Conservation (phyloP, 176 grass and related monocot species). For the Eleusine indica region DNA sequence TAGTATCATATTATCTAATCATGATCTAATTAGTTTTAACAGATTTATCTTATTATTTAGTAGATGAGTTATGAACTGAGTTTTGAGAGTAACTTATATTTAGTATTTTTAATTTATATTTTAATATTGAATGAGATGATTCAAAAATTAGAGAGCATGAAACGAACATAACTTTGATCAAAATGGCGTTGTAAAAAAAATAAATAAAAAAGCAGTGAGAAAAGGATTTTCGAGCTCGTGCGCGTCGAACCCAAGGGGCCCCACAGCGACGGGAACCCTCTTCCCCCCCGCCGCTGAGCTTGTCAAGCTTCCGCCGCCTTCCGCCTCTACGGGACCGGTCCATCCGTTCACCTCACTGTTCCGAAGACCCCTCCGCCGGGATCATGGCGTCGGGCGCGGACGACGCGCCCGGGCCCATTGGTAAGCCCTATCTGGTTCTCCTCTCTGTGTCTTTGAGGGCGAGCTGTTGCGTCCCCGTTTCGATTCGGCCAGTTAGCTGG, state of each 20-base stretch:
- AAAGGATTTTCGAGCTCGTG: background rate
- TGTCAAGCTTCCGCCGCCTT: background rate
- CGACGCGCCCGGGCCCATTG: background rate
- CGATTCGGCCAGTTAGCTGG: background rate
- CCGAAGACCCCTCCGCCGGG: background rate
- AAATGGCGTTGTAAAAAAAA: background rate
- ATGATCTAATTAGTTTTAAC: too few relatives aligned
- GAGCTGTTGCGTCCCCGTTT: background rate
- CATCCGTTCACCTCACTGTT: background rate
- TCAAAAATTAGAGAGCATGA: too few relatives aligned
- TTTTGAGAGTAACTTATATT: too few relatives aligned
- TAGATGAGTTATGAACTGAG: too few relatives aligned
- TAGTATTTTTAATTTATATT: too few relatives aligned
- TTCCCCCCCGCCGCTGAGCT: background rate
- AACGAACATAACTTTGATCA: background rate
- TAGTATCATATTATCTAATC: too few relatives aligned
- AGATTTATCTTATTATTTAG: too few relatives aligned
- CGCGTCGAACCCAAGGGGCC: background rate
- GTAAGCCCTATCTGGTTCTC: background rate
- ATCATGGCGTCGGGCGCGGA: slow-evolving; percentile 8
- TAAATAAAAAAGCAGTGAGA: background rate
- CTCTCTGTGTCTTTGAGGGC: background rate
- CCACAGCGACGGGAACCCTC: too few relatives aligned
- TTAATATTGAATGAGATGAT: too few relatives aligned
- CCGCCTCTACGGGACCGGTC: background rate